Percentiles rank a stretch among this genome's conserved stretches.
These are phyloP conservation scores for Rhododendron molle DNA, from an alignment of 148 eudicot species.

Conservation along the genomic window DNA sequence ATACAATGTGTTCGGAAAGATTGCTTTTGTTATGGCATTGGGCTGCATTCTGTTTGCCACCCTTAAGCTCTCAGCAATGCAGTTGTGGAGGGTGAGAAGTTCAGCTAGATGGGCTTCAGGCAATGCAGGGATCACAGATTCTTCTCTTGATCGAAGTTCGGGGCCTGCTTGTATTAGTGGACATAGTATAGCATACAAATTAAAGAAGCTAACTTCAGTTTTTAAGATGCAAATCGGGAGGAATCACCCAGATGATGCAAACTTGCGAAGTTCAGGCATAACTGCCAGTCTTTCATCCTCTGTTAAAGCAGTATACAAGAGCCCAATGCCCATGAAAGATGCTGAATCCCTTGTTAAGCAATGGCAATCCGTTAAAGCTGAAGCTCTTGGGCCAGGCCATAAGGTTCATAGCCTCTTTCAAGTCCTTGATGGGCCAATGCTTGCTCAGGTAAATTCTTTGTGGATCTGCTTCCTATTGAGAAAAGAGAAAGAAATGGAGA, in stretches of 20 bases:
- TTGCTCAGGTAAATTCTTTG: slow-evolving; percentile 65
- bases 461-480: not conserved
- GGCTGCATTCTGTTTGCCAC: slow-evolving; percentile 63
- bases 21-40: slow-evolving; percentile 52
- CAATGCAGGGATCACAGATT: slow-evolving; percentile 19
- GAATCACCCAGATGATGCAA: slow-evolving; percentile 23
- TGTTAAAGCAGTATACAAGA: slow-evolving; percentile 27
- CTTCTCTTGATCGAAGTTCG: slow-evolving; percentile 29
- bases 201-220: slow-evolving; percentile 40
- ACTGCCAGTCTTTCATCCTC: slow-evolving; percentile 55
- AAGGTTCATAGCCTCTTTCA: slow-evolving; percentile 56
- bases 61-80: slow-evolving; percentile 44
- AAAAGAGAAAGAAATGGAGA: not conserved
- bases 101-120: slow-evolving; percentile 30
- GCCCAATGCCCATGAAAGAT: slow-evolving; percentile 73
- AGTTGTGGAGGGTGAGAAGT: slow-evolving; percentile 32
- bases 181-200: slow-evolving; percentile 22
- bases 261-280: slow-evolving; percentile 37
- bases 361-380: slow-evolving; percentile 93
- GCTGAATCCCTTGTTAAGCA: slow-evolving; percentile 93
- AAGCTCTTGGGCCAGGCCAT: slow-evolving; percentile 90
- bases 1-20: slow-evolving; percentile 39
- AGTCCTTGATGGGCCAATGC: slow-evolving; percentile 89
- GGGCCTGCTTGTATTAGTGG: slow-evolving; percentile 23
- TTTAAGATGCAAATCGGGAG: slow-evolving; percentile 24